Base-by-base conservation (phyloP, 352 stramenopile species). In the Salisapilia sapeloensis region DNA sequence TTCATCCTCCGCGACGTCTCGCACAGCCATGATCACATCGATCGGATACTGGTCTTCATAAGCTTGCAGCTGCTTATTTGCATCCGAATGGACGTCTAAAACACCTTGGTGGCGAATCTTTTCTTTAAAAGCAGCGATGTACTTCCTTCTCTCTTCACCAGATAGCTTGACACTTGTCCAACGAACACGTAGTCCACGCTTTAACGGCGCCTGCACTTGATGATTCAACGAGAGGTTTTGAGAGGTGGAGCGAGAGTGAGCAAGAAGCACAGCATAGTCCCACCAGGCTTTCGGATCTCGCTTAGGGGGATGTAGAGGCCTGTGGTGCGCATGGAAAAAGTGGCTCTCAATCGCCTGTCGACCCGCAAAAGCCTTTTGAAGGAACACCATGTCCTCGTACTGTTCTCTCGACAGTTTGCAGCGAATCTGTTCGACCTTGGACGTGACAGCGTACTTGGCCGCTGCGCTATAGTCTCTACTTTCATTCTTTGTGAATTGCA, bases 401-500 rank as follows among this genome's bases (percentile, higher is more conserved):
- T 89, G 72, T 37, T 83, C 63, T 1, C 69, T 53, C 9, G 69
- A 78, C 18, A 89, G 45, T 2, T 42, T 52, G 36, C 65, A 61
- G 21, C 54, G 46, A 11, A 89, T 24, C 9, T 48, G 48, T 6
- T 53, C 48, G 7, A 83, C 26, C 34, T 64, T 55, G 3, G 67
- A 55, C 20, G 71, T 54, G 9, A 84, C 44, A 2, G 60, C 65
- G 39, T 70, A 81, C 45, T 84, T 87, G 24, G 71, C 63, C 4
- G 54, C 61, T 6, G 50, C 41, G 14, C 58, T 60, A 37, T 79
- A 87, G 29, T 83, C 56, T 4, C 53, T 38, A 21, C 60, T 83
- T 40, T 89, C 72, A 36, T 85, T 89, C 50, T 85, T 84, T 18
- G 67, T 84, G 12, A 85, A 33, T 8, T 75, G 64, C 18, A 81